Evolutionary conservation across 2,329 filamentous ascomycete species (phyloP).

Genomic region (Beauveria asiatica): DNA sequence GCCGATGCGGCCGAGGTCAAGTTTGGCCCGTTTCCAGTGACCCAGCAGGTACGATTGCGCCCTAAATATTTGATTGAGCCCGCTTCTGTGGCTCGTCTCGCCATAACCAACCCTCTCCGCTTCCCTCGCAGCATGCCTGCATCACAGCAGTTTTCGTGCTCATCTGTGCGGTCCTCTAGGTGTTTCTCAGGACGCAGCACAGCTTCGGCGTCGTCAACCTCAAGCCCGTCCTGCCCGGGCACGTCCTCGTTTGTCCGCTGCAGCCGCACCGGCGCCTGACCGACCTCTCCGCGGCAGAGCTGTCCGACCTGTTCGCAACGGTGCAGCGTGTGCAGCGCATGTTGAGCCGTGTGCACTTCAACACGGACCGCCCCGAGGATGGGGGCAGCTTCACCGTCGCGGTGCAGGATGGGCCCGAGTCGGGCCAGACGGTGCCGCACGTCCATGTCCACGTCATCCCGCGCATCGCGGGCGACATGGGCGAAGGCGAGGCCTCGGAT

Average conservation of each 20-base stretch:
- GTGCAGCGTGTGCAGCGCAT: constrained; percentile 77
- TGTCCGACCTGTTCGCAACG: constrained; percentile 75
- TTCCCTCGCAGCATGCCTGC: no score
- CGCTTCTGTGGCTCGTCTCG: not conserved
- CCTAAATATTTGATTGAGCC: not conserved
- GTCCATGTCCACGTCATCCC: constrained; percentile 91
- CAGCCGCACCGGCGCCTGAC: constrained; percentile 61
- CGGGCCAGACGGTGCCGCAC: constrained; percentile 90
- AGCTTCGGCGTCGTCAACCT: constrained; percentile 91
- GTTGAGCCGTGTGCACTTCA: constrained; percentile 53
- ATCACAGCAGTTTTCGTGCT: not conserved
- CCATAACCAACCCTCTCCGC: no score
- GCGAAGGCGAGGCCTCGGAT: constrained; percentile 39
- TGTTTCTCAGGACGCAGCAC: constrained; percentile 74
- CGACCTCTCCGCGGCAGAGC: constrained; percentile 63
- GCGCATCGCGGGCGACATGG: constrained; percentile 48
- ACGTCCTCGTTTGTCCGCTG: constrained; percentile 81
- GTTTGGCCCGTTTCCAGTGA: constrained; percentile 72
- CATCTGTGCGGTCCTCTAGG: constrained; percentile 39
- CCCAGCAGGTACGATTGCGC: constrained; percentile 52
- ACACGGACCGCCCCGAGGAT: constrained; percentile 42
- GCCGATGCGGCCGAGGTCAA: constrained; percentile 33
- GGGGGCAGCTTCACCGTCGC: constrained; percentile 78
- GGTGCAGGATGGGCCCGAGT: constrained; percentile 84
- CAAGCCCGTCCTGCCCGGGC: constrained; percentile 86